phyloP scores from a whole-genome alignment of 2,329 filamentous ascomycete genomes.

The Colletotrichum spaethianum region DNA sequence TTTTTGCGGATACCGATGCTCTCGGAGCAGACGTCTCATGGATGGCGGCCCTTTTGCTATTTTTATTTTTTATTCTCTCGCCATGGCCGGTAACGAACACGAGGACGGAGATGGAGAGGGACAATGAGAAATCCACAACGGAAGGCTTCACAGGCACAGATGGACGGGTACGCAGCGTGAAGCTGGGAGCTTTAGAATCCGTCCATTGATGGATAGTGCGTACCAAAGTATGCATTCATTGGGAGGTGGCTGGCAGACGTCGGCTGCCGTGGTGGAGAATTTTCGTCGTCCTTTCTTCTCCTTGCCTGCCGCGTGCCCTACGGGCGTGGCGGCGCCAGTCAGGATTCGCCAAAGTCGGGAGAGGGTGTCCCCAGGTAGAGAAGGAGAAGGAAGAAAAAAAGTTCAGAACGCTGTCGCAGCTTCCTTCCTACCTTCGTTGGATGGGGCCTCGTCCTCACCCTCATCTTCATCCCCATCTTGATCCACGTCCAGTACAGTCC shows the following conservation, averaged over 20 bases:
- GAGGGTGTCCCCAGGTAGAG: not conserved
- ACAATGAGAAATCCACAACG: not conserved
- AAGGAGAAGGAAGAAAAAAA: not conserved
- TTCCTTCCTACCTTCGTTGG: slow-evolving; percentile 19
- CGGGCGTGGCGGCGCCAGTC: not conserved
- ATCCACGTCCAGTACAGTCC: not conserved
- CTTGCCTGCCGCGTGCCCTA: not conserved
- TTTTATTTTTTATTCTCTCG: no score
- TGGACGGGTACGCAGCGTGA: not conserved
- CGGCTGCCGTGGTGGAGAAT: not conserved
- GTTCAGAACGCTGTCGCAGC: slow-evolving; percentile 23
- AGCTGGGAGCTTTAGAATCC: no score
- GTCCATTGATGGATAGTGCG: not conserved
- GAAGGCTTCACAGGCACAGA: not conserved
- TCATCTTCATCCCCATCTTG: no score
- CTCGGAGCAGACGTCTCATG: not conserved
- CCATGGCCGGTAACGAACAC: slow-evolving; percentile 7
- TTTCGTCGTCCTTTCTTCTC: not conserved
- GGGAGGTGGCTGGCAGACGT: not conserved
- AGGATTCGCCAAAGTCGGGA: not conserved
- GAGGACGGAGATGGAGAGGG: slow-evolving; percentile 1
- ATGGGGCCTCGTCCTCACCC: not conserved
- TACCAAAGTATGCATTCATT: not conserved
- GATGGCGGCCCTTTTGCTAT: no score
- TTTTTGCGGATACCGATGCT: not conserved